Evolutionary conservation across 371 early-diverging fungal genomes (phyloP).

Genomic region (Dipsacomyces acuminosporus): DNA sequence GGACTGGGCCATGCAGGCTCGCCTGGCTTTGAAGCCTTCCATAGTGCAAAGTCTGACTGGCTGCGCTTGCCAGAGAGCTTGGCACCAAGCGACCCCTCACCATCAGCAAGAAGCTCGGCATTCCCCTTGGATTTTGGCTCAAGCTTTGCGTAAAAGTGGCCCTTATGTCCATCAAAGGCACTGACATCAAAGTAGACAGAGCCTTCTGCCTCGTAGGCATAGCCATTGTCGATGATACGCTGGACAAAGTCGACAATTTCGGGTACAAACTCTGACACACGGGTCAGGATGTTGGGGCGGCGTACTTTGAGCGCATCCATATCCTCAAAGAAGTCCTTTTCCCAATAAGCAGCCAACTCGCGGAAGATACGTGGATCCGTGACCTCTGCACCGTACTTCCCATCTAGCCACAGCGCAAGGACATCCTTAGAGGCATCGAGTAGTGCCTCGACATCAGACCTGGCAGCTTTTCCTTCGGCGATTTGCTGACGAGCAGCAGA

Average conservation of each 20-base stretch:
- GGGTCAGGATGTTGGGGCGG: slow-evolving; percentile 90
- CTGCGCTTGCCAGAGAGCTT: slow-evolving; percentile 68
- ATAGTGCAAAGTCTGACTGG: slow-evolving; percentile 95
- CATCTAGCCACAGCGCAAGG: slow-evolving; percentile 57
- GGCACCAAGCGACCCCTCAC: slow-evolving; percentile 83
- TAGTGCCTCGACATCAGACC: slow-evolving; percentile 49
- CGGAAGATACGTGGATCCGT: slow-evolving; percentile 87
- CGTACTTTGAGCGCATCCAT: slow-evolving; percentile 91
- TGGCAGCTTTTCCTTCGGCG: slow-evolving; percentile 2
- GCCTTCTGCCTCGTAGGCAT: slow-evolving; percentile 90
- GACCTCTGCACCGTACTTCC: slow-evolving; percentile 55
- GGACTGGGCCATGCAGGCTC: slow-evolving; percentile 97
- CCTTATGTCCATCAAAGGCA: slow-evolving; percentile 78
- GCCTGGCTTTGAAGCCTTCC: slow-evolving; percentile 96
- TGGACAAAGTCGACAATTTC: slow-evolving; percentile 92
- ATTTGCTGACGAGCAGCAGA: slow-evolving; percentile 62
- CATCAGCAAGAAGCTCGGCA: slow-evolving; percentile 75
- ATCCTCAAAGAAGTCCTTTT: slow-evolving; percentile 92
- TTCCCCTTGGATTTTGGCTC: slow-evolving; percentile 86
- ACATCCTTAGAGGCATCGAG: slow-evolving; percentile 55
- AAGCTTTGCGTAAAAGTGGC: slow-evolving; percentile 86
- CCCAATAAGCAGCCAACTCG: slow-evolving; percentile 93
- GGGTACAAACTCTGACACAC: slow-evolving; percentile 98
- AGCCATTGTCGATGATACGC: slow-evolving; percentile 90
- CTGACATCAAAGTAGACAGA: slow-evolving; percentile 98